Conservation (phyloP, 495 filamentous ascomycete species). For the Cercophora newfieldiana region DNA sequence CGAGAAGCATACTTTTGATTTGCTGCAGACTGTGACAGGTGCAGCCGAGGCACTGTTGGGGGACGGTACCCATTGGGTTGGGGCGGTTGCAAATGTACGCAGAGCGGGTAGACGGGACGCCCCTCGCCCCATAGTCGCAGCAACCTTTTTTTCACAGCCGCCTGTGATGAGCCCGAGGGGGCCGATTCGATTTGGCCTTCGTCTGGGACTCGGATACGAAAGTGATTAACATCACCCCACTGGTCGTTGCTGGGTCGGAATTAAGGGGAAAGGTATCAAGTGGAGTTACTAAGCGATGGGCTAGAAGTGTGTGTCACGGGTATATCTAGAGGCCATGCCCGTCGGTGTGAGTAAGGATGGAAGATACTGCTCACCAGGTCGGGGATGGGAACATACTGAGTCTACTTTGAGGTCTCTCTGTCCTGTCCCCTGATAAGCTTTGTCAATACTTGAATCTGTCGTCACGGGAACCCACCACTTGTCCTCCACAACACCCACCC, state of each 20-base stretch:
- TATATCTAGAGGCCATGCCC: not conserved
- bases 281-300: not conserved
- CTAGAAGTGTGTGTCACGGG: not conserved
- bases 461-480: not conserved
- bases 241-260: not conserved
- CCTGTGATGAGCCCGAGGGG: not conserved
- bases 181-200: not conserved
- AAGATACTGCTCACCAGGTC: not conserved
- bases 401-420: not conserved
- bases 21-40: not conserved
- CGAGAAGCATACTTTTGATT: not conserved
- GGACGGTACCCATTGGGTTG: not conserved
- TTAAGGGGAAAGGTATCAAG: not conserved
- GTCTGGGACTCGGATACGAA: not conserved
- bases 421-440: not conserved
- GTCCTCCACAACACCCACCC: not conserved
- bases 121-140: not conserved
- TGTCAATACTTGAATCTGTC: not conserved
- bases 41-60: not conserved
- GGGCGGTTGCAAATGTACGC: not conserved
- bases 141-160: not conserved
- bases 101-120: not conserved
- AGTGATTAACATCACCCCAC: no score
- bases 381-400: not conserved
- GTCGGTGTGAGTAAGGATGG: not conserved